A percentile compares a stretch with the other conserved stretches of the same genome.
phyloP scores from a whole-genome alignment of 305 asterid species.

The Stenogyne calaminthoides region DNA sequence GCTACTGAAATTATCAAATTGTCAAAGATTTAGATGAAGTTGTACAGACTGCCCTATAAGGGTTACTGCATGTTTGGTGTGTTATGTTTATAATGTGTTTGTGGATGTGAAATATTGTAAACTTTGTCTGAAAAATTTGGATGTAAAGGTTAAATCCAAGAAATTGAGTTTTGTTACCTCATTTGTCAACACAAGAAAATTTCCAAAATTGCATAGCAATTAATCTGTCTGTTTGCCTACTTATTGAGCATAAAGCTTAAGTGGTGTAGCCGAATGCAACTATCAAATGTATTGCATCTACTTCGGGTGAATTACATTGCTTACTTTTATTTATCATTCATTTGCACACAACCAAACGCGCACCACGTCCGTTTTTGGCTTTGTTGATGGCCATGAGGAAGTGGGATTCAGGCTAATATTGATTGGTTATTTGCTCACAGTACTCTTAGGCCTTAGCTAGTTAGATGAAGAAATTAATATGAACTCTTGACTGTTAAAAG shows the following conservation, averaged over 20 bases:
- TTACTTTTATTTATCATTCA: too few species aligned
- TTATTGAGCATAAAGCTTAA: not conserved
- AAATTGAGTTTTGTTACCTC: not conserved
- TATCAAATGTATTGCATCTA: too few species aligned
- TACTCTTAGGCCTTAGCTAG: too few species aligned
- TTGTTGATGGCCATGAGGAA: too few species aligned
- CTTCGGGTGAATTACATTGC: too few species aligned
- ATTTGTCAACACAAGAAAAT: not conserved
- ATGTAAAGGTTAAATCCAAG: not conserved
- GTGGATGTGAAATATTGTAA: not conserved
- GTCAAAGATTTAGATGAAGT: not conserved
- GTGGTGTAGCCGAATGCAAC: too few species aligned
- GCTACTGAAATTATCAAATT: not conserved
- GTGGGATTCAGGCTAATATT: too few species aligned
- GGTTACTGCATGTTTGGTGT: not conserved
- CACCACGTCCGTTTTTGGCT: too few species aligned
- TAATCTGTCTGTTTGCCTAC: not conserved
- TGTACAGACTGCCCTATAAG: not conserved
- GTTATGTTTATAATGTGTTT: not conserved
- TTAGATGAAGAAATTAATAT: too few species aligned
- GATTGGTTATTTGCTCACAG: too few species aligned
- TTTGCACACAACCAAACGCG: too few species aligned
- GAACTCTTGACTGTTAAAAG: too few species aligned
- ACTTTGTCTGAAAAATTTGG: not conserved
- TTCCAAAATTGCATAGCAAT: not conserved